These are phyloP conservation scores for Trichoderma parareesei DNA, from an alignment of 495 filamentous ascomycete genomes.

Conservation along the genomic window DNA sequence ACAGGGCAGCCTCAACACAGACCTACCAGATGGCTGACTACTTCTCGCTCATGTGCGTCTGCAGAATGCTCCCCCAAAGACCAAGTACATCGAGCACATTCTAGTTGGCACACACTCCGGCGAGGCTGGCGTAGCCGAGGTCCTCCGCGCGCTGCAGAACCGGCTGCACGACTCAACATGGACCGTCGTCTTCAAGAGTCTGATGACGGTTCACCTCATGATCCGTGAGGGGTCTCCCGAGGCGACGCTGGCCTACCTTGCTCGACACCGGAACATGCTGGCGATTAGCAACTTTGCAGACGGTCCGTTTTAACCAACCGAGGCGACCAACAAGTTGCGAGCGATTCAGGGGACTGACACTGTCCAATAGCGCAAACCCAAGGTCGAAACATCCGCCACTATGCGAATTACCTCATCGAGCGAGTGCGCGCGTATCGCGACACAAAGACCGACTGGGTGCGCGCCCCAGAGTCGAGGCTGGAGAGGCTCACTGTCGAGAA, in stretches of 20 bases:
- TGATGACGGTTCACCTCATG: slow-evolving; percentile 96
- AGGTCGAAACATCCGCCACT: slow-evolving; percentile 88
- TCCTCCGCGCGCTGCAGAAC: slow-evolving; percentile 84
- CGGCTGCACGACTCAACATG: slow-evolving; percentile 91
- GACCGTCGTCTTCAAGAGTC: slow-evolving; percentile 90
- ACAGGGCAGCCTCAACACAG: background rate
- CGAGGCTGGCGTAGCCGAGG: slow-evolving; percentile 90
- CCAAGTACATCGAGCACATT: slow-evolving; percentile 99
- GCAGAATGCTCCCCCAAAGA: slow-evolving; percentile 91
- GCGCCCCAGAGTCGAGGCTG: slow-evolving; percentile 70
- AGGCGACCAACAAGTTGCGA: background rate
- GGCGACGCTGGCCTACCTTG: slow-evolving; percentile 76
- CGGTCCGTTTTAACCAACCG: slow-evolving; percentile 47
- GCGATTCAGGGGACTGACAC: background rate
- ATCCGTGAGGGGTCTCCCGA: slow-evolving; percentile 90
- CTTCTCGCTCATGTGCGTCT: slow-evolving; percentile 14
- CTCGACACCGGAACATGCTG: slow-evolving; percentile 73
- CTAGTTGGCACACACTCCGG: slow-evolving; percentile 90
- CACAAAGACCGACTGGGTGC: slow-evolving; percentile 83
- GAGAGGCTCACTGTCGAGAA: slow-evolving; percentile 88
- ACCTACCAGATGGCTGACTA: background rate
- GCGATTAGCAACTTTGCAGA: slow-evolving; percentile 88
- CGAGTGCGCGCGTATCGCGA: slow-evolving; percentile 75
- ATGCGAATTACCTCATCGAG: slow-evolving; percentile 77
- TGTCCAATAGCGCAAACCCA: slow-evolving; percentile 71